Evolutionary conservation across 148 eudicot genomes (phyloP).

Genomic region (Amaranthus cruentus): DNA sequence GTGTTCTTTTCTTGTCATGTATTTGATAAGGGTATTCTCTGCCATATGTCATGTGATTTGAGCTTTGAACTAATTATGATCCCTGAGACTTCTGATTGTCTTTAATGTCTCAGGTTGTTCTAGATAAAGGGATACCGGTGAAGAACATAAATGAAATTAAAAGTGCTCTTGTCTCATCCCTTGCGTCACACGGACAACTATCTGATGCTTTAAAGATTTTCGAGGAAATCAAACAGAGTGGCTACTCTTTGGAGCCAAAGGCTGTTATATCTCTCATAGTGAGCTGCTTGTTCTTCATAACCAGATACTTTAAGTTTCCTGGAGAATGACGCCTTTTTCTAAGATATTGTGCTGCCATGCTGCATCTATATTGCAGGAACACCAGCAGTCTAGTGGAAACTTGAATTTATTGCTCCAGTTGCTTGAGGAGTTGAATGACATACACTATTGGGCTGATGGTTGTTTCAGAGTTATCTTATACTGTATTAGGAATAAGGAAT

Average conservation of each 20-base stretch:
- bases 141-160: slow-evolving; percentile 55
- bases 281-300: slow-evolving; percentile 25
- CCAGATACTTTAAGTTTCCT: slow-evolving; percentile 3
- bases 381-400: slow-evolving; percentile 48
- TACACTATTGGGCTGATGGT: slow-evolving; percentile 59
- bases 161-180: slow-evolving; percentile 67
- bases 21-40: neutral
- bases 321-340: neutral
- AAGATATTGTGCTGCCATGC: neutral
- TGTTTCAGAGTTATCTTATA: slow-evolving; percentile 58
- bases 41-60: neutral
- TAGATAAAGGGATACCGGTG: slow-evolving; percentile 41
- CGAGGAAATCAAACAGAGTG: slow-evolving; percentile 53
- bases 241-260: slow-evolving; percentile 57
- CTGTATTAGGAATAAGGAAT: slow-evolving; percentile 54
- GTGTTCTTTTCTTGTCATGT: neutral
- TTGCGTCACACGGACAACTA: slow-evolving; percentile 59
- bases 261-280: slow-evolving; percentile 61
- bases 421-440: slow-evolving; percentile 53
- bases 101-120: slow-evolving; percentile 44
- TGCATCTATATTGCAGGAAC: slow-evolving; percentile 40
- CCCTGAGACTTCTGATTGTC: neutral
- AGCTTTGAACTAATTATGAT: neutral
- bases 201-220: slow-evolving; percentile 59
- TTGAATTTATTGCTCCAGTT: slow-evolving; percentile 47